A percentile compares a stretch with the other conserved stretches of the same genome.
These are phyloP conservation scores for Globisporangium megalacanthum DNA, from an alignment of 352 stramenopile genomes.

Conservation along the genomic window DNA sequence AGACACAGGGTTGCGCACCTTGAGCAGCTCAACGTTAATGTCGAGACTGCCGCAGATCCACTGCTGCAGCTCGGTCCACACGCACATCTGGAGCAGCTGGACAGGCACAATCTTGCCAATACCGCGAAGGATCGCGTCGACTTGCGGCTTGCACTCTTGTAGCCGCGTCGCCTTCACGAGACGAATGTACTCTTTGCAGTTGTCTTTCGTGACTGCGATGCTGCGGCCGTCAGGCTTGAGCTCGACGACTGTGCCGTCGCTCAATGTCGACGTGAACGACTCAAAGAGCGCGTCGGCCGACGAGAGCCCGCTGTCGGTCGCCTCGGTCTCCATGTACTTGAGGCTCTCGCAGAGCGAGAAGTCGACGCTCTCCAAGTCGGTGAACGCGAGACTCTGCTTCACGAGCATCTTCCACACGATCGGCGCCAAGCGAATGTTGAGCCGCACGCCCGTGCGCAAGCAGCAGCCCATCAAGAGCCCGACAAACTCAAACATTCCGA, in stretches of 20 bases:
- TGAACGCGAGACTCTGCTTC: constrained; percentile 53
- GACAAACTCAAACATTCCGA: constrained; percentile 77
- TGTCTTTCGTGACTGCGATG: constrained; percentile 59
- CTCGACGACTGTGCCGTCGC: constrained; percentile 59
- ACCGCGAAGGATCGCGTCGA: constrained; percentile 67
- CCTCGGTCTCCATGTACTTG: constrained; percentile 33
- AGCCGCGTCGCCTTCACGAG: constrained; percentile 56
- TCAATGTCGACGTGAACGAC: constrained; percentile 69
- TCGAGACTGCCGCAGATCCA: constrained; percentile 75
- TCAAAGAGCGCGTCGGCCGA: constrained; percentile 42
- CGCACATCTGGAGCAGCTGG: constrained; percentile 64
- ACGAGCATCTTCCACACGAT: constrained; percentile 80
- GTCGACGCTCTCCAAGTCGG: constrained; percentile 31
- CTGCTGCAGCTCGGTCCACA: constrained; percentile 75
- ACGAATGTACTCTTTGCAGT: constrained; percentile 66
- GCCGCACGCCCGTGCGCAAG: constrained; percentile 62
- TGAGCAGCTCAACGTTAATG: constrained; percentile 68
- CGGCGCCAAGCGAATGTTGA: constrained; percentile 67
- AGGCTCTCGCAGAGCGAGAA: constrained; percentile 49
- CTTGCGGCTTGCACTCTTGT: constrained; percentile 69
- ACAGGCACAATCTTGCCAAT: constrained; percentile 66
- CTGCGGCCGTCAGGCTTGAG: constrained; percentile 38
- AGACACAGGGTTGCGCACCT: constrained; percentile 25
- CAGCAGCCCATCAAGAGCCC: constrained; percentile 75
- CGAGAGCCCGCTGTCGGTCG: constrained; percentile 8